Evolutionary conservation across 2,329 filamentous ascomycete genomes (phyloP), one percentile per base, ranked within the genome.

Genomic region (Sporothrix protearum): DNA sequence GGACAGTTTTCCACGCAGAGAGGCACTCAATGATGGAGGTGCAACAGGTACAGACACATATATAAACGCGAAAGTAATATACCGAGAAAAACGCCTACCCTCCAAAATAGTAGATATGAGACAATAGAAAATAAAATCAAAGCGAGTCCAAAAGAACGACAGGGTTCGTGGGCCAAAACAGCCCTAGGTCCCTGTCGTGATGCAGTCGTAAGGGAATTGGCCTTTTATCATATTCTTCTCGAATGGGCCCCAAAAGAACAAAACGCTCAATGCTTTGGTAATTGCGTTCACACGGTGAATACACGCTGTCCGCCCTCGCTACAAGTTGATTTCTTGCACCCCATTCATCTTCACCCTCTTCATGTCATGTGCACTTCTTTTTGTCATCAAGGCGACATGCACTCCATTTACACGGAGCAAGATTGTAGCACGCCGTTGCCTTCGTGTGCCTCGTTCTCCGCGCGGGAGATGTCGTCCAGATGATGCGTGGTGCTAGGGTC

Each of bases 41-140:
- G 47, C 47, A 67, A 22, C 30, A 59, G 33, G 30, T 51, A 22
- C 49, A 59, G 28, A 67, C 30, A 59, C 39, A 68, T 71, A 68
- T 71, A 49, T 57, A 67, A 33, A 36, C 28, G 57, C 57, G 51
- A 39, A 42, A 42, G 19, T 47, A 69, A 63, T 70, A 63, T 63
- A 53, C 55, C 68, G 19, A 51, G 42, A 25, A 49, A 49, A 70
- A 28, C 42, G 45, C 63, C 63, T 66, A 36, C 59, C 59, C n/a
- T 45, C 59, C 59, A 64, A 45, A 64, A 25, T 16, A 64, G n/a
- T 42, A 25, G 28, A 57, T 39, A 69, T 45, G 16, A 25, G 39
- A 70, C 33, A 70, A 25, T 9, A 14, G 7, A 42, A 59, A 69
- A 49, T 2, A 49, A 59, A 28, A 3, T 33, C 51, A 49, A n/a